Evolutionary conservation across 1,139 yeast genomes (phyloP).

Genomic region (Lodderomyces margitis): DNA sequence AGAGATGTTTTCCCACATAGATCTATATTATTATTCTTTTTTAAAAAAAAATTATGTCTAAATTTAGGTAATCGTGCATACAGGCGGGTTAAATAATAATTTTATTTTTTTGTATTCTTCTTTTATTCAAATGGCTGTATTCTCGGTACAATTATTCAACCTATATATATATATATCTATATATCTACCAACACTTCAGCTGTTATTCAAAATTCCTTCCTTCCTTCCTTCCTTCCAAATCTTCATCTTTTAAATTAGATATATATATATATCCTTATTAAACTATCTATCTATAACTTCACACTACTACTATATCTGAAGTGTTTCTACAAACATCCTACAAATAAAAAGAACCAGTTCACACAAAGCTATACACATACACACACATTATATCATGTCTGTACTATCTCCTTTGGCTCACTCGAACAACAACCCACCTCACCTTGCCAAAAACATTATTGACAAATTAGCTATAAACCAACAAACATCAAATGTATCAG

Average conservation of each 20-base stretch:
- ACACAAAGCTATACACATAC: too few species aligned
- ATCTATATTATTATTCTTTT: too few species aligned
- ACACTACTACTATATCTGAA: too few species aligned
- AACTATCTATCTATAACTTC: too few species aligned
- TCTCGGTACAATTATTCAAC: background rate
- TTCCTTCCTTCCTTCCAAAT: too few species aligned
- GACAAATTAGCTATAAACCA: background rate
- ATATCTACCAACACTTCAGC: background rate
- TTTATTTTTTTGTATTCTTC: background rate
- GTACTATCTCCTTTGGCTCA: slow-evolving; percentile 2
- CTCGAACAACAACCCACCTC: background rate
- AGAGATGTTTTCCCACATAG: too few species aligned
- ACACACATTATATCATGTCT: background rate
- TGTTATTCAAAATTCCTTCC: background rate
- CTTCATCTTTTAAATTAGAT: too few species aligned
- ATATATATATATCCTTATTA: too few species aligned
- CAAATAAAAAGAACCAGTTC: too few species aligned
- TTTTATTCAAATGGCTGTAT: background rate
- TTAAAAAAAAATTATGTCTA: background rate
- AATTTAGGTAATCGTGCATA: background rate
- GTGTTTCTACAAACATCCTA: too few species aligned
- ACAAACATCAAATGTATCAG: slow-evolving; percentile 1
- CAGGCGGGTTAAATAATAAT: background rate
- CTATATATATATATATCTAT: background rate
- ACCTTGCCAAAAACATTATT: background rate